Evolutionary conservation across 495 filamentous ascomycete species (phyloP), one percentile per base, ranked within the genome.

Genomic region (Neurospora tetraspora): DNA sequence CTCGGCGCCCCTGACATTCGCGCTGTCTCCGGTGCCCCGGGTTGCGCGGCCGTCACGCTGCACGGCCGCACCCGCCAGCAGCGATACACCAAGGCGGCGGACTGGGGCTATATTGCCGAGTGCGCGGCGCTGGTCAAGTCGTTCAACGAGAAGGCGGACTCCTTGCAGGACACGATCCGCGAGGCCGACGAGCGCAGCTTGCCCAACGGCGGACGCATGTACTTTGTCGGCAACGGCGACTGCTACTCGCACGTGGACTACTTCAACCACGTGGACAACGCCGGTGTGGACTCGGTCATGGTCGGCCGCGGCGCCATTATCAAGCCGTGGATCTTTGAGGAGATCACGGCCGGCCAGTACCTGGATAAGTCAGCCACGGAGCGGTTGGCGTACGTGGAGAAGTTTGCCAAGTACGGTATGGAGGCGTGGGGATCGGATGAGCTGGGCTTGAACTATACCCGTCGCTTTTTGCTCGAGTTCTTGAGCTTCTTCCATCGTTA

Each of bases 271-370:
- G 84, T 98, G 68, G 85, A 89, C 38, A 87, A 93, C 70, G 88
- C 92, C 36, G 87, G 87, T 31, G 94, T 97, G 20, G 94, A 97
- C 82, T 88, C 87, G 11, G 92, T 96, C 74, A 98, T 98, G 95
- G 87, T 97, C 70, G 95, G 89, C 16, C 90, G 95, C 71, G 95
- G 95, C 61, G 94, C 95, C 7, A 84, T 98, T 73, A 91, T 98
- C 81, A 99, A 98, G 82, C 94, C 96, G 2, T 99, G 96, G 96
- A 82, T 99, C 69, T 99, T 98, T 78, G 96, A 98, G 79, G 96
- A 99, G 80, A 98, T 99, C 73, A 89, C 91, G 73, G 86, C 88
- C 40, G 91, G 92, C 1, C 96, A 98, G 81, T 97, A 98, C 76
- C 86, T 99, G 20, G 96, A 99, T 84, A 99, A 98, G 78, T 91